Conservation (phyloP, 2,329 filamentous ascomycete genomes). For the Alternaria sp. region DNA sequence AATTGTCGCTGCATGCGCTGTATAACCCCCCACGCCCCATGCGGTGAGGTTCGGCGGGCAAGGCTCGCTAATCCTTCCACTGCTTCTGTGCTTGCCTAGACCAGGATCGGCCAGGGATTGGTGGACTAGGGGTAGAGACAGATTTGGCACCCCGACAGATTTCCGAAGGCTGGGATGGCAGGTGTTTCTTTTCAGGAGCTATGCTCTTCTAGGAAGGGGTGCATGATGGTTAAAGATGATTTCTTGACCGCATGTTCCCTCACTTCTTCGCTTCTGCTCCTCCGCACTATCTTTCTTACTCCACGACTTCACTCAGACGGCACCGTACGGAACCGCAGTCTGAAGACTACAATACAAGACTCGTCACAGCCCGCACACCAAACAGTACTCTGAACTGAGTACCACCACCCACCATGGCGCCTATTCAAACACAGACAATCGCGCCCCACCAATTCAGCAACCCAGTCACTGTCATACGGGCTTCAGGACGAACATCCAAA, state of each 20-base stretch:
- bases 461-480: constrained; percentile 31
- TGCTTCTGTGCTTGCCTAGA: constrained; percentile 17
- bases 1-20: constrained; percentile 6
- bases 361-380: constrained; percentile 1
- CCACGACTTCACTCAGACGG: constrained; percentile 1
- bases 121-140: constrained; percentile 24
- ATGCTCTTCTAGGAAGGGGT: constrained; percentile 28
- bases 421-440: constrained; percentile 41
- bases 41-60: constrained; percentile 32
- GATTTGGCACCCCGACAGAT: constrained; percentile 29
- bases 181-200: constrained; percentile 28
- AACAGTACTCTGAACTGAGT: not conserved
- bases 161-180: constrained; percentile 32
- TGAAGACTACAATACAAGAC: constrained; percentile 5
- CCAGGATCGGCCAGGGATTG: constrained; percentile 23
- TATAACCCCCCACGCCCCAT: constrained; percentile 11
- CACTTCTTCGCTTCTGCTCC: constrained; percentile 13
- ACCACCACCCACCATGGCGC: constrained; percentile 28
- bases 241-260: constrained; percentile 34
- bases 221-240: constrained; percentile 32
- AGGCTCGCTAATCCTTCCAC: constrained; percentile 31
- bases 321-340: constrained; percentile 1
- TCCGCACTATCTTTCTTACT: not conserved
- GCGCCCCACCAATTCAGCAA: constrained; percentile 32
- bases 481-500: constrained; percentile 32